phyloP scores from a whole-genome alignment of 1,284 basidiomycete genomes.

The Melampsora americana region DNA sequence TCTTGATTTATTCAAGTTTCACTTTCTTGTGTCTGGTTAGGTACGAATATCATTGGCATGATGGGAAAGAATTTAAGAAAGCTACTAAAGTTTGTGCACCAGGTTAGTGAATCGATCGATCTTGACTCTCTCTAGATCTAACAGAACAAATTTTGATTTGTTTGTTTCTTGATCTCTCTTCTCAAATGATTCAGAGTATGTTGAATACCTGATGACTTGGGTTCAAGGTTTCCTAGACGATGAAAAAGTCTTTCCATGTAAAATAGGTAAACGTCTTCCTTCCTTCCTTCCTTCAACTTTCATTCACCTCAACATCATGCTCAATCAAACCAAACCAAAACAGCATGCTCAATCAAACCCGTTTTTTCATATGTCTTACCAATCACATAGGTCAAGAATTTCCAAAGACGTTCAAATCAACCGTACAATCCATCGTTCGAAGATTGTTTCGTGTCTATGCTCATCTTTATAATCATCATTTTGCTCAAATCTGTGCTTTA shows the following conservation, averaged over 20 bases:
- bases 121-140: background rate
- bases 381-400: constrained; percentile 58
- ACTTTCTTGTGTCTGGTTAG: background rate
- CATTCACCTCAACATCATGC: background rate
- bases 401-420: constrained; percentile 82
- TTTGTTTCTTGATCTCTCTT: background rate
- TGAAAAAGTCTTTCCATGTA: constrained; percentile 87
- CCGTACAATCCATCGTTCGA: constrained; percentile 85
- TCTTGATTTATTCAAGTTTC: too few relatives aligned
- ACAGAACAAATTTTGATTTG: background rate
- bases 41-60: constrained; percentile 94
- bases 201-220: constrained; percentile 99
- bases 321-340: background rate
- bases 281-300: background rate
- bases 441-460: constrained; percentile 95
- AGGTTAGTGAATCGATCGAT: constrained; percentile 5
- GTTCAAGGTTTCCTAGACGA: constrained; percentile 89
- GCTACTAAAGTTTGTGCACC: constrained; percentile 92
- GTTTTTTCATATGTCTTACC: background rate
- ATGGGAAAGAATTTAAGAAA: constrained; percentile 74
- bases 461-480: constrained; percentile 98
- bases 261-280: constrained; percentile 66
- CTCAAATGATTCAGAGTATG: constrained; percentile 65
- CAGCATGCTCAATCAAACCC: background rate
- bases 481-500: constrained; percentile 96